These are phyloP conservation scores for Carex arenaria DNA, from an alignment of 202 grass and related monocot species.

Conservation along the genomic window DNA sequence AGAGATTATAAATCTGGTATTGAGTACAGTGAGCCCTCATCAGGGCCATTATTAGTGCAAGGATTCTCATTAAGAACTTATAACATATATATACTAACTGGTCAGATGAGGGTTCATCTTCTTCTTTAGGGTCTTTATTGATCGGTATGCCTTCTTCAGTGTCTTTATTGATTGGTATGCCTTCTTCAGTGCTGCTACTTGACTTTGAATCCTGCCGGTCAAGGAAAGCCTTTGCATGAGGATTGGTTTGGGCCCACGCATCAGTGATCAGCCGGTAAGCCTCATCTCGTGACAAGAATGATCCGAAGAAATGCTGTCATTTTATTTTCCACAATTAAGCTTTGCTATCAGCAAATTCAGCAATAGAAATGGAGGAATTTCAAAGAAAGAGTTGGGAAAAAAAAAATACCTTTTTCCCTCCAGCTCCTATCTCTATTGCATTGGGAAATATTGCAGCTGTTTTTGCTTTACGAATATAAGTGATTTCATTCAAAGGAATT, in stretches of 20 bases:
- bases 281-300: slow-evolving; percentile 91
- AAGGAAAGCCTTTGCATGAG: slow-evolving; percentile 53
- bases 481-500: slow-evolving; percentile 78
- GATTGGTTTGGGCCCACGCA: slow-evolving; percentile 63
- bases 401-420: slow-evolving; percentile 66
- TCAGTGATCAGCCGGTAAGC: slow-evolving; percentile 70
- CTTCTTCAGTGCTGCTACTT: slow-evolving; percentile 58
- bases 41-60: background rate
- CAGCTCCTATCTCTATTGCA: slow-evolving; percentile 93
- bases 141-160: slow-evolving; percentile 52
- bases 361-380: background rate
- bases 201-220: slow-evolving; percentile 77
- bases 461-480: slow-evolving; percentile 89
- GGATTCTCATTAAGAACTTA: background rate
- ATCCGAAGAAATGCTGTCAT: slow-evolving; percentile 95
- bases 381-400: background rate
- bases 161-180: slow-evolving; percentile 43
- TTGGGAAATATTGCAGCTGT: slow-evolving; percentile 94
- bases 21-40: background rate
- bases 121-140: slow-evolving; percentile 61
- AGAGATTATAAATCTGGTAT: background rate
- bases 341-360: background rate
- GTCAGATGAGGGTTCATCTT: slow-evolving; percentile 46
- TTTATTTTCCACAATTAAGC: slow-evolving; percentile 25
- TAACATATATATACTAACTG: slow-evolving; percentile 41